Base-by-base conservation (phyloP, 2,329 filamentous ascomycete genomes). In the Cladosporium sp. region DNA sequence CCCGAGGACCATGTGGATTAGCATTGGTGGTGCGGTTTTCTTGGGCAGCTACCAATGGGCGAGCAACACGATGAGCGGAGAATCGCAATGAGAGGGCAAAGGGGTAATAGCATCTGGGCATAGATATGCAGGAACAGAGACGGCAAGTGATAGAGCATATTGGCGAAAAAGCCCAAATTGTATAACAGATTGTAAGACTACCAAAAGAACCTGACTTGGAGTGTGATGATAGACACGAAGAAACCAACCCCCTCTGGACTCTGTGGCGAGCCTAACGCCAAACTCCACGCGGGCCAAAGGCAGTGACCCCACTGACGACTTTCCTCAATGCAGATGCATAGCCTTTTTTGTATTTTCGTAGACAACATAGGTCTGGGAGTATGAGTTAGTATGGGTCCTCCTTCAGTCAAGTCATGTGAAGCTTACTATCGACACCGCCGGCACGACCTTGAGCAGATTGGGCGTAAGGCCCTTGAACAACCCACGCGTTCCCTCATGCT, bases 381-480 rank as follows among this genome's bases (percentile, higher is more conserved):
- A 1, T 2, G 18, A 15, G 27, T 45, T 27, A 51, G 41, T 13
- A n/a, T 5, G 17, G 7, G 17, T 34, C 13, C 7, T 15, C 15
- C 7, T 15, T 6, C 5, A 15, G 7, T 19, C 17, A 4, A 15
- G 39, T 27, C 9, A 27, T 4, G 22, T 27, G 9, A 8, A 15
- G 61, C 65, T 65, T 54, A 69, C 66, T 67, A 99, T 97, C 62
- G 90, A 96, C 48, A 99, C 85, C 24, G 93, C 90, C 2, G 93
- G 93, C 8, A 93, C 90, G 30, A 99, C 93, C 75, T 99, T 99
- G 61, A 99, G 77, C 34, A 99, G 75, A 66, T 97, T 99, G 4
- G 93, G 93, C 37, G 92, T 96, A 57, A 97, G 76, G 1, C 93
- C 93, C 70, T 95, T 96, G 77, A 96, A 99, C 51, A 99, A 75